These are phyloP conservation scores for Orychophragmus violaceus DNA, from an alignment of 345 rosid species.

Conservation along the genomic window DNA sequence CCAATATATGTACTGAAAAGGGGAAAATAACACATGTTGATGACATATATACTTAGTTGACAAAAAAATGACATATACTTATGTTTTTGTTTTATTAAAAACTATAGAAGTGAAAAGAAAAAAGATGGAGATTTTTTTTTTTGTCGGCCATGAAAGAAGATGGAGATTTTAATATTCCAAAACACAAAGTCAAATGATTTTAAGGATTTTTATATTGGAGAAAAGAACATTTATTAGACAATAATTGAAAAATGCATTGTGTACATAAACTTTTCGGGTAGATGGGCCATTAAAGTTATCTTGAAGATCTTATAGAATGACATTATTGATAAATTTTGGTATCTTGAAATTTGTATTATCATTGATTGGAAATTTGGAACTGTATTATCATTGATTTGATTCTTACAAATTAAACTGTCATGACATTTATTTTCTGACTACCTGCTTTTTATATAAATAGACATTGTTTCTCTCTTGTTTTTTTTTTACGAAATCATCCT, in stretches of 20 bases:
- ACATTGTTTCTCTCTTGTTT: too few relatives aligned
- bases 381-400: not conserved
- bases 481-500: too few relatives aligned
- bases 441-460: not conserved
- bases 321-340: not conserved
- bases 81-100: not conserved
- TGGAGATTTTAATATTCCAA: not conserved
- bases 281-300: constrained; percentile 5
- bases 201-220: not conserved
- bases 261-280: constrained; percentile 10
- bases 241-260: constrained; percentile 23
- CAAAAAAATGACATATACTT: too few relatives aligned
- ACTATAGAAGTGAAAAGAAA: not conserved
- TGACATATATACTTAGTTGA: too few relatives aligned
- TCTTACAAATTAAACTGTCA: not conserved
- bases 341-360: not conserved
- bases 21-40: not conserved
- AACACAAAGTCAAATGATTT: not conserved
- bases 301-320: not conserved
- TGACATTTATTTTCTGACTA: not conserved
- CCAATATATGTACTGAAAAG: not conserved
- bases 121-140: too few relatives aligned
- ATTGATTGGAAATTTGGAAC: not conserved
- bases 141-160: too few relatives aligned
- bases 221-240: not conserved